These are phyloP conservation scores for Nevesoporus exiguus DNA, from an alignment of 768 basidiomycete species.

Conservation along the genomic window DNA sequence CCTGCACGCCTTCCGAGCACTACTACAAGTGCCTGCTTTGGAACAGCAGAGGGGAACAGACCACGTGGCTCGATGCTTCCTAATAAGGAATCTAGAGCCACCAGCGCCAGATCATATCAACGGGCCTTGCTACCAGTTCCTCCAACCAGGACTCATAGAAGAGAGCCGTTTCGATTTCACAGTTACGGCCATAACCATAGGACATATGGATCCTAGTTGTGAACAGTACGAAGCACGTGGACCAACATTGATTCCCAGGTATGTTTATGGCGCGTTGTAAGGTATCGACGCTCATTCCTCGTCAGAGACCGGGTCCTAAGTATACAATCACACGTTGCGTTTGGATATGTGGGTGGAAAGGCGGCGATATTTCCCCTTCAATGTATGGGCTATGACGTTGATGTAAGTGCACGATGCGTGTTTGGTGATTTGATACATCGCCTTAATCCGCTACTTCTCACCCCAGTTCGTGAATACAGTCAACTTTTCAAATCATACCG, in stretches of 20 bases:
- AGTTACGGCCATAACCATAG: conserved; percentile 9
- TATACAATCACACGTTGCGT: conserved; percentile 91
- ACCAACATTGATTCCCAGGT: conserved; percentile 6
- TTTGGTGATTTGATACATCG: background rate
- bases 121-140: no score
- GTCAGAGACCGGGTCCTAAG: conserved; percentile 65
- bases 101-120: background rate
- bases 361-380: conserved; percentile 76
- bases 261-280: background rate
- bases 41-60: background rate
- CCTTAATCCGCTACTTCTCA: background rate
- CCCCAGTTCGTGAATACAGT: conserved; percentile 82
- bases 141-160: background rate
- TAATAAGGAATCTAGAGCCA: conserved; percentile 1
- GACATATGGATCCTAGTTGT: background rate
- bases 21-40: background rate
- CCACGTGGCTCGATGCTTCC: conserved; percentile 9
- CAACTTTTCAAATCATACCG: conserved; percentile 92
- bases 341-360: conserved; percentile 90
- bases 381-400: conserved; percentile 92
- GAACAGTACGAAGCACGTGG: background rate
- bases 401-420: conserved; percentile 50
- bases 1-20: background rate
- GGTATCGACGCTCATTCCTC: conserved; percentile 5
- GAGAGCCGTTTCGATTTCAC: background rate